phyloP scores from a whole-genome alignment of 495 filamentous ascomycete genomes.

The Cairneyella variabilis region DNA sequence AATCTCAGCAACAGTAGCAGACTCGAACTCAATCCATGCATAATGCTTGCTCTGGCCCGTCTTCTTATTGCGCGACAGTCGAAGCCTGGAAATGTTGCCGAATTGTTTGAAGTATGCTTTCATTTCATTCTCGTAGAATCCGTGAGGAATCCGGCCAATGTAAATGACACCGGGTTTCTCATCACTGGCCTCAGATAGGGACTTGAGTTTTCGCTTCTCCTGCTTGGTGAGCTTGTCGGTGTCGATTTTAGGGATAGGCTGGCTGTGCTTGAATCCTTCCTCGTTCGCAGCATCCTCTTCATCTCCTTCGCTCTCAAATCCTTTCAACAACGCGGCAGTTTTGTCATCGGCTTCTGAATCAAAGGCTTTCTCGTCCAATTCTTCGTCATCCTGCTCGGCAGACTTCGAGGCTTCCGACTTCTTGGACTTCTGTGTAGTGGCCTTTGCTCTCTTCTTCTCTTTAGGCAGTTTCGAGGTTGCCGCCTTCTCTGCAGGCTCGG shows the following conservation, averaged over 20 bases:
- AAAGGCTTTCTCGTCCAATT: slow-evolving; percentile 21
- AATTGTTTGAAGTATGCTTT: slow-evolving; percentile 93
- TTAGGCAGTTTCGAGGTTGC: slow-evolving; percentile 26
- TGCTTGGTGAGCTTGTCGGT: slow-evolving; percentile 44
- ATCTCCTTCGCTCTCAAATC: slow-evolving; percentile 79
- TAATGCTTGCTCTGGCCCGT: slow-evolving; percentile 88
- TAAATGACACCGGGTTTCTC: slow-evolving; percentile 77
- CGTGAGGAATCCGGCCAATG: slow-evolving; percentile 83
- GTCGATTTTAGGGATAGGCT: slow-evolving; percentile 47
- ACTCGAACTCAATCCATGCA: slow-evolving; percentile 87
- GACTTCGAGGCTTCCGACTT: slow-evolving; percentile 25
- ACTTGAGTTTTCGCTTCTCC: slow-evolving; percentile 29
- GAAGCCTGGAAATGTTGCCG: slow-evolving; percentile 73
- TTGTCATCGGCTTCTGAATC: slow-evolving; percentile 58
- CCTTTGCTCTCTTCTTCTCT: slow-evolving; percentile 20
- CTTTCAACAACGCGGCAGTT: slow-evolving; percentile 64
- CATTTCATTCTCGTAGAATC: slow-evolving; percentile 98
- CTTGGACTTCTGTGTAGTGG: slow-evolving; percentile 23
- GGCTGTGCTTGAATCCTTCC: slow-evolving; percentile 51
- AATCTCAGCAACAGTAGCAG: slow-evolving; percentile 74
- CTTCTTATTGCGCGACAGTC: slow-evolving; percentile 84
- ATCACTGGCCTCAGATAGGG: slow-evolving; percentile 16
- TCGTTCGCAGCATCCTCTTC: slow-evolving; percentile 48
- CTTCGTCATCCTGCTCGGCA: slow-evolving; percentile 24
- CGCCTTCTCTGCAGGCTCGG: slow-evolving; percentile 27